phyloP scores from a whole-genome alignment of 495 filamentous ascomycete species.

The Pseudevernia furfuracea region DNA sequence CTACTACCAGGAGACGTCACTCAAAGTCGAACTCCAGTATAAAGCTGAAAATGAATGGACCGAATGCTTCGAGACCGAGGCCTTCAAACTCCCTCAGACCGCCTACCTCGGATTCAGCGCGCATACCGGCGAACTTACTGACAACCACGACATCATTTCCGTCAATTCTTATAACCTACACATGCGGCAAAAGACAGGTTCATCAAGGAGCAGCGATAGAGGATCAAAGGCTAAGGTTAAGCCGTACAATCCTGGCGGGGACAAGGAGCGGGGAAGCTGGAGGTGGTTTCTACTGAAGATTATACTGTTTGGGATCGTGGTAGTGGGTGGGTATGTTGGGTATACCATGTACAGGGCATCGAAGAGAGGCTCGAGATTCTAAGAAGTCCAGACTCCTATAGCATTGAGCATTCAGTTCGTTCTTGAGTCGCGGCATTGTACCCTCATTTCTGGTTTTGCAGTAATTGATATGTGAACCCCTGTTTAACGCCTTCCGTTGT shows the following conservation, averaged over 20 bases:
- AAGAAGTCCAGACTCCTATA: conserved; percentile 19
- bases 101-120: conserved; percentile 93
- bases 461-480: background rate
- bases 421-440: background rate
- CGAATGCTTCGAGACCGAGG: conserved; percentile 72
- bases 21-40: conserved; percentile 90
- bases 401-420: background rate
- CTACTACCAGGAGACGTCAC: conserved; percentile 91
- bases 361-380: conserved; percentile 74
- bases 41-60: conserved; percentile 83
- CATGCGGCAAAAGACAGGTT: conserved; percentile 38
- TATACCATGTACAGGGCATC: conserved; percentile 73
- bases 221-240: conserved; percentile 30
- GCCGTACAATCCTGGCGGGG: conserved; percentile 22
- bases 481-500: background rate
- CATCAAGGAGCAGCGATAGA: conserved; percentile 31
- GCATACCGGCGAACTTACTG: conserved; percentile 91
- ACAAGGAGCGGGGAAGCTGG: conserved; percentile 62
- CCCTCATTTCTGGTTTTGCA: background rate
- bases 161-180: conserved; percentile 87
- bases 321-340: conserved; percentile 71
- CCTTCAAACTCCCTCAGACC: conserved; percentile 76
- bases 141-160: conserved; percentile 95
- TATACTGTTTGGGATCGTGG: conserved; percentile 61
- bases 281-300: conserved; percentile 87